These are phyloP conservation scores for Aspergillus sp. DNA, from an alignment of 2,329 filamentous ascomycete genomes.

Conservation along the genomic window DNA sequence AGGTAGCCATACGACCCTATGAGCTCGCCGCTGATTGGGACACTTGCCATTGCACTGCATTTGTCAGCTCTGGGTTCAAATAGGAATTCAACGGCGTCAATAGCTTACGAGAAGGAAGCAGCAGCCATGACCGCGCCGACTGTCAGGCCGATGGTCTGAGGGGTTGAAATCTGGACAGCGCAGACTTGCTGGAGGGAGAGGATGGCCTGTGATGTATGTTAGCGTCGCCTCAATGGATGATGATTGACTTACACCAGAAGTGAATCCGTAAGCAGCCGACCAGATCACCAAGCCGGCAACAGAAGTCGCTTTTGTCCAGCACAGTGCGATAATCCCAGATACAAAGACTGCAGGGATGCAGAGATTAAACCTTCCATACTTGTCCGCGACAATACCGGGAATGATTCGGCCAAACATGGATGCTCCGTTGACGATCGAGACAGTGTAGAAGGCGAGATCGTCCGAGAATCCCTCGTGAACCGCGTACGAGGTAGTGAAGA, in stretches of 20 bases:
- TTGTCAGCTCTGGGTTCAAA: background rate
- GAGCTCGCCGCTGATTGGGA: conserved; percentile 49
- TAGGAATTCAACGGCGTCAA: too few relatives aligned
- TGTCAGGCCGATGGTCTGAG: conserved; percentile 46
- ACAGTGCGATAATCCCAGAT: conserved; percentile 49
- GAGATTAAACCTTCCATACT: conserved; percentile 39
- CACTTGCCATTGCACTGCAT: conserved; percentile 45
- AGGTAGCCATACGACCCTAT: conserved; percentile 46
- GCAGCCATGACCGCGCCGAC: conserved; percentile 50
- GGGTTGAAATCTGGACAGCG: conserved; percentile 47
- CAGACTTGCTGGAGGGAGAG: conserved; percentile 54
- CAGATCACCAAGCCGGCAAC: conserved; percentile 52
- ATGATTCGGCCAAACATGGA: conserved; percentile 45
- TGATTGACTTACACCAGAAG: conserved; percentile 44
- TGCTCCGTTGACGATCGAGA: conserved; percentile 44
- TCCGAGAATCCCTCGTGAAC: conserved; percentile 32
- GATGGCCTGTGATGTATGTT: conserved; percentile 43
- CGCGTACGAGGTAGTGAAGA: conserved; percentile 41
- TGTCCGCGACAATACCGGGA: conserved; percentile 42
- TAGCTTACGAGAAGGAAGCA: conserved; percentile 48
- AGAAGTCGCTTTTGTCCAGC: conserved; percentile 49
- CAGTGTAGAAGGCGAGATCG: conserved; percentile 42
- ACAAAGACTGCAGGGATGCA: conserved; percentile 34
- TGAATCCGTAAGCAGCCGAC: conserved; percentile 52
- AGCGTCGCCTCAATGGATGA: background rate